A percentile compares a stretch with the other conserved stretches of the same genome.
These are phyloP conservation scores for Trichoderma hamatum DNA, from an alignment of 2,329 filamentous ascomycete species.

Conservation along the genomic window DNA sequence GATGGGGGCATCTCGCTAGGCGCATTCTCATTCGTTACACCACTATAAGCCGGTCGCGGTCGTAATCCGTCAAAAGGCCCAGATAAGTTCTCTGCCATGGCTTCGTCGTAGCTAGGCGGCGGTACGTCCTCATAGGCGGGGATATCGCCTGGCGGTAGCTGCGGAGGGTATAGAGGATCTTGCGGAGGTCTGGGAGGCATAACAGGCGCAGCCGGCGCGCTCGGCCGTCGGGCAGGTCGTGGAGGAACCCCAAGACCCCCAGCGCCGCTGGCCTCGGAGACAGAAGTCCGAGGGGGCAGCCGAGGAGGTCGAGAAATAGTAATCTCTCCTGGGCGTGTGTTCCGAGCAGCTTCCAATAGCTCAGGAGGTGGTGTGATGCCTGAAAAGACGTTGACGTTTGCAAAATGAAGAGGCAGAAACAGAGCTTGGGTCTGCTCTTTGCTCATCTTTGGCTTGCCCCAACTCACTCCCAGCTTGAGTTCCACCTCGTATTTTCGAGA, in stretches of 20 bases:
- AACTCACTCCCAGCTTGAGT: constrained; percentile 75
- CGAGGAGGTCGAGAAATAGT: constrained; percentile 40
- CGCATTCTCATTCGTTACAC: constrained; percentile 63
- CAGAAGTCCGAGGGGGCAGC: constrained; percentile 42
- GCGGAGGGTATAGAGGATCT: constrained; percentile 62
- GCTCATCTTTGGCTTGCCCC: constrained; percentile 59
- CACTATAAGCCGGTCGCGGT: constrained; percentile 68
- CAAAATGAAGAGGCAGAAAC: constrained; percentile 76
- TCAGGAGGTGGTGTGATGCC: constrained; percentile 81
- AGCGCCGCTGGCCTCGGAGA: constrained; percentile 31
- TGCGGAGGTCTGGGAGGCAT: constrained; percentile 38
- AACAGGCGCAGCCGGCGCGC: constrained; percentile 31
- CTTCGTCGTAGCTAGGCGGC: constrained; percentile 95
- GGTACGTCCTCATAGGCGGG: constrained; percentile 73
- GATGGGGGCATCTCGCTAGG: constrained; percentile 53
- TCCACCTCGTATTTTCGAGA: constrained; percentile 81
- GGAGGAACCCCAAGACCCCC: constrained; percentile 26
- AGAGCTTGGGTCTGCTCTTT: constrained; percentile 65
- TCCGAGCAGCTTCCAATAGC: constrained; percentile 64
- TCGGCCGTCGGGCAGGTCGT: constrained; percentile 32
- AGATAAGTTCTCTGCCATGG: constrained; percentile 73
- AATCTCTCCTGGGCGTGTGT: constrained; percentile 45
- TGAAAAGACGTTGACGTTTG: constrained; percentile 76
- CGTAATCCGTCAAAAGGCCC: constrained; percentile 67
- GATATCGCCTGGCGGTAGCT: constrained; percentile 51